A percentile compares a stretch with the other conserved stretches of the same genome.
These are phyloP conservation scores for Amborella trichopoda DNA, from an alignment of 164 flowering plant species.

Conservation along the genomic window DNA sequence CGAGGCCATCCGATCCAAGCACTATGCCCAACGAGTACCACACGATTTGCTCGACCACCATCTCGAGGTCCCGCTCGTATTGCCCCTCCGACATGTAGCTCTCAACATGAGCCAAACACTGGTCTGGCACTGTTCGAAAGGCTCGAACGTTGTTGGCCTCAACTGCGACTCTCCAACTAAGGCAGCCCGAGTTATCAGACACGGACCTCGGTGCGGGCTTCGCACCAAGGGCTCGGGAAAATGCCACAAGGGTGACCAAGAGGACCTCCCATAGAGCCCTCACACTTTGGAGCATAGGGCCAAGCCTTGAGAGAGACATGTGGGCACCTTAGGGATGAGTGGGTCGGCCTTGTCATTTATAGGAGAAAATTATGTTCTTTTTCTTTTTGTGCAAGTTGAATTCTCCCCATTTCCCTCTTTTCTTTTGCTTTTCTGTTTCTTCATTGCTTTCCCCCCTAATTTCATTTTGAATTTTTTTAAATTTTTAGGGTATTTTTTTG, in stretches of 20 bases:
- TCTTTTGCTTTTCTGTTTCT: no score
- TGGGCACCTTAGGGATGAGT: no score
- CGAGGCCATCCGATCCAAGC: constrained; percentile 34
- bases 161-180: constrained; percentile 80
- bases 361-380: no score
- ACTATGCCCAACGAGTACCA: constrained; percentile 20
- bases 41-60: constrained; percentile 34
- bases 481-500: no score
- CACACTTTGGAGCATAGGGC: constrained; percentile 6
- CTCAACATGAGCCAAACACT: constrained; percentile 37
- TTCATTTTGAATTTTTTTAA: no score
- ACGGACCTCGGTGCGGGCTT: not conserved
- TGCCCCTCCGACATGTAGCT: constrained; percentile 68
- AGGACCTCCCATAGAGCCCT: constrained; percentile 5
- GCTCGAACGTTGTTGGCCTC: constrained; percentile 56
- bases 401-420: no score
- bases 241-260: constrained; percentile 8
- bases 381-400: not conserved
- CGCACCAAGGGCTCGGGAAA: constrained; percentile 4
- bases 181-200: constrained; percentile 18
- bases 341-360: no score
- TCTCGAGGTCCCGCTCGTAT: constrained; percentile 35
- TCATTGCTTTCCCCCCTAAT: no score
- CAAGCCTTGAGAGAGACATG: no score
- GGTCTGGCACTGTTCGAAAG: constrained; percentile 65